Conservation (phyloP, 2,329 filamentous ascomycete genomes). For the Arthrobotrys pseudoclavata region DNA sequence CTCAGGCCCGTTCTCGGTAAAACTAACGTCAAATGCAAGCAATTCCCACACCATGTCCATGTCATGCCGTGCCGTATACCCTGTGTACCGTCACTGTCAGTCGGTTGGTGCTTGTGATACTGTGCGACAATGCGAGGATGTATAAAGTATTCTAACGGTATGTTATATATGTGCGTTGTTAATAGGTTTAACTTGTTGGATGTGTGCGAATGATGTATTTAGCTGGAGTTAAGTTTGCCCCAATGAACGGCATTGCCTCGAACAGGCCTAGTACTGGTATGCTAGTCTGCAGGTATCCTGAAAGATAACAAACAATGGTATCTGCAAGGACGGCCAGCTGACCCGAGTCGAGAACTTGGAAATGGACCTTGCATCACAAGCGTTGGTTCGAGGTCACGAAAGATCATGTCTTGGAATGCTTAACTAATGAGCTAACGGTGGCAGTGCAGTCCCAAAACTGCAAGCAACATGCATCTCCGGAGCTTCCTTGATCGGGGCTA, state of each 20-base stretch:
- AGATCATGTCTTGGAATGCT: conserved; percentile 27
- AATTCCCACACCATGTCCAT: conserved; percentile 2
- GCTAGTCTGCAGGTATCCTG: conserved; percentile 19
- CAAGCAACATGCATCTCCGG: conserved; percentile 31
- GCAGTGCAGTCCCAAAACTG: conserved; percentile 39
- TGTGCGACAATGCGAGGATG: conserved; percentile 21
- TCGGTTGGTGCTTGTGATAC: conserved; percentile 10
- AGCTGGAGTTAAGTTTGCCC: conserved; percentile 3
- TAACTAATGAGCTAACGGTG: conserved; percentile 37
- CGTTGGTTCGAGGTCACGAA: conserved; percentile 23
- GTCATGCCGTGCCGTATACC: conserved; percentile 14
- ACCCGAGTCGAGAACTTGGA: conserved; percentile 31
- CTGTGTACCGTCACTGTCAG: background rate
- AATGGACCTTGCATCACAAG: conserved; percentile 50
- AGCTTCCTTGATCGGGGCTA: conserved; percentile 39
- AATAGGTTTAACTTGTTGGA: conserved; percentile 10
- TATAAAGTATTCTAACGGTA: conserved; percentile 19
- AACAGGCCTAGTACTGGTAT: conserved; percentile 20
- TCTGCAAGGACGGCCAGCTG: conserved; percentile 41
- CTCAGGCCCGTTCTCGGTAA: conserved; percentile 21
- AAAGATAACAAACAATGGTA: background rate
- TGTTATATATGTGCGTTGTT: conserved; percentile 20
- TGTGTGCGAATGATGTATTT: conserved; percentile 8
- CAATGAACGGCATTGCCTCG: conserved; percentile 6
- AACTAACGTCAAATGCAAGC: conserved; percentile 14